Conservation (phyloP, 2,329 filamentous ascomycete species). For the Eutypa lata region DNA sequence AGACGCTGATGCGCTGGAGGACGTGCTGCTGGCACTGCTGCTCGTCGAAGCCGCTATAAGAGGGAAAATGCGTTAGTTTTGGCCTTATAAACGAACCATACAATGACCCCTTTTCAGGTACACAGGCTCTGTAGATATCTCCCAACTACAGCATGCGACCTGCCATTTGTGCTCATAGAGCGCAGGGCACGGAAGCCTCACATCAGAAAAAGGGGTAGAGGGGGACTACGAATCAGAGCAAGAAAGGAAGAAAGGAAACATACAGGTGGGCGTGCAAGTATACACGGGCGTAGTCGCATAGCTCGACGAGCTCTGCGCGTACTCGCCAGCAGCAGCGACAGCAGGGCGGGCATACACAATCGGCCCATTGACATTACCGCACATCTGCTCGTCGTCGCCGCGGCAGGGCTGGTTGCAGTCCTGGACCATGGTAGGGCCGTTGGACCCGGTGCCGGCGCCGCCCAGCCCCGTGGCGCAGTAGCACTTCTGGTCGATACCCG, state of each 20-base stretch:
- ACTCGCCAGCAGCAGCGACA: neutral
- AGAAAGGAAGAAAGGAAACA: neutral
- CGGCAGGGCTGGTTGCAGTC: conserved; percentile 13
- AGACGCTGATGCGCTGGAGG: too few relatives aligned
- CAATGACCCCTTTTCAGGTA: too few relatives aligned
- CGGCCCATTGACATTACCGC: conserved; percentile 10
- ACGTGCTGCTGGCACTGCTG: too few relatives aligned
- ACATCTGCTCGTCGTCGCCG: conserved; percentile 8
- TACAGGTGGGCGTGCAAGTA: conserved; percentile 2
- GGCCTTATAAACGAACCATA: too few relatives aligned
- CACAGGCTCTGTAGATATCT: too few relatives aligned
- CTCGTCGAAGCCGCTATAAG: too few relatives aligned
- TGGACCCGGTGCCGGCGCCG: neutral
- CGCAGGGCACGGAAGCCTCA: too few relatives aligned
- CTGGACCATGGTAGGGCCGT: conserved; percentile 5
- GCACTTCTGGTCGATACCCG: neutral
- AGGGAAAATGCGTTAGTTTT: too few relatives aligned
- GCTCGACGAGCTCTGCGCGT: neutral
- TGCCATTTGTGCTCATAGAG: too few relatives aligned
- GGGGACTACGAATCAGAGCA: too few relatives aligned
- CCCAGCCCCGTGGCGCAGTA: conserved; percentile 2
- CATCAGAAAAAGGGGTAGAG: too few relatives aligned
- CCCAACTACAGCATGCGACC: too few relatives aligned
- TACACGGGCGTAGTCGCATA: neutral
- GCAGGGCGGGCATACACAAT: conserved; percentile 11